Evolutionary conservation across 371 early-diverging fungal species (phyloP), one percentile per base, ranked within the genome.

Genomic region (Mortierella sp.): DNA sequence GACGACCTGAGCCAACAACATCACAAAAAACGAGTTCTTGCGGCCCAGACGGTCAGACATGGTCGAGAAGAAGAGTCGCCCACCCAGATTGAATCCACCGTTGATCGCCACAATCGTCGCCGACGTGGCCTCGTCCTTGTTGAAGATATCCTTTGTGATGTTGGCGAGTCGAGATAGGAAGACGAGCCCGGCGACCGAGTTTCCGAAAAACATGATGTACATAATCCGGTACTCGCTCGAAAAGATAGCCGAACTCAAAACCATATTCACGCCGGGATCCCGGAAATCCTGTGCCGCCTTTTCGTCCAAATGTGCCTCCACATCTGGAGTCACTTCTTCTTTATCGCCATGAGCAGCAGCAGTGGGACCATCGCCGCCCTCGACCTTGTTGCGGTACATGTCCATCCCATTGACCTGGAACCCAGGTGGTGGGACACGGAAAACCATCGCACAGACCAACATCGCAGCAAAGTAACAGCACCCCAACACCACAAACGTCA

Each of bases 351-450:
- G 44, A 10, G 41, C 7, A 12, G 29, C 41, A 16, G 43, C 44
- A 16, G 46, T 12, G 12, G 14, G 11, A 46, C 0, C 41, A 12
- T 41, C 21, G 16, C 21, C 18, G 5, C 49, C 49, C 5, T 49
- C n/a, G 29, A 90, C 89, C 87, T 90, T 89, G 82, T 88, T 78
- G 10, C 89, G 81, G 79, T 91, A 83, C 77, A 90, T 87, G 71
- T 87, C 89, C 79, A 94, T 88, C 32, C 93, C 93, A 65, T 91
- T 89, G 83, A 92, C 83, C 46, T 83, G 83, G 90, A 92, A 93
- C 24, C 91, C 92, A 1, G 93, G 93, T 24, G 93, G 93, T 1
- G 94, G 94, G 38, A 92, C 90, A 46, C 92, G 88, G 65, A 94
- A 89, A 32, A 92, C 90, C 68, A 90, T 7, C 0, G 79, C 70